Base-by-base conservation (phyloP, 1,284 basidiomycete species). In the Salmacisia buchloeana region DNA sequence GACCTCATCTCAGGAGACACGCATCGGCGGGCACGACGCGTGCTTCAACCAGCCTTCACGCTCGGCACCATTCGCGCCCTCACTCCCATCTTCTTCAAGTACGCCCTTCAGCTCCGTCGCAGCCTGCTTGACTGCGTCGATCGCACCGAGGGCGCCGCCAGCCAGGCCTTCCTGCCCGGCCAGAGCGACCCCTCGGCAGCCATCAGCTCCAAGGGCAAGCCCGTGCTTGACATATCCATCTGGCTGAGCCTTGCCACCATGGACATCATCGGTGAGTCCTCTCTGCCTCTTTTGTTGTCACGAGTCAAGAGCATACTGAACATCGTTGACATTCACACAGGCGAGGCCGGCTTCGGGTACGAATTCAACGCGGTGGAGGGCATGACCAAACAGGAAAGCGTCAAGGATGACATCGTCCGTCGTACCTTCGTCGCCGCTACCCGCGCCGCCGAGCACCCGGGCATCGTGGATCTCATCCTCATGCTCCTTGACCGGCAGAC, bases 41-140 rank as follows among this genome's bases (percentile, higher is more conserved):
- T 78, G 38, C 41, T 78, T 21, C 71, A 75, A 35, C 77, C 77
- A 0, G 77, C 76, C 0, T 78, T 79, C 59, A 66, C 60, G 41
- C 60, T 68, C 1, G 63, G 65, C 1, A 67, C 75, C 2, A 70
- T 79, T 34, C 63, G 72, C 9, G 70, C 71, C 23, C 60, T 79
- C 2, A 67, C 58, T 31, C 74, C 74, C 1, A 62, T 69, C 54
- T 77, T 77, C 36, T 66, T 69, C 54, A 59, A 61, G 31, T 69
- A 76, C 46, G 64, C 67, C 0, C 49, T 62, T 3, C 38, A 46
- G 5, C 63, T 76, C 5, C 52, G 60, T 1, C 60, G 59, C 1
- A 65, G 69, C 46, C 62, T 71, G 15, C 62, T 62, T 3, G 34
- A 59, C n/a, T 67, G 69, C 63, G 45, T 73, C 54, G 71, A 73